Evolutionary conservation across 257 asterid genomes (phyloP).

Genomic region (Paulownia fortunei): DNA sequence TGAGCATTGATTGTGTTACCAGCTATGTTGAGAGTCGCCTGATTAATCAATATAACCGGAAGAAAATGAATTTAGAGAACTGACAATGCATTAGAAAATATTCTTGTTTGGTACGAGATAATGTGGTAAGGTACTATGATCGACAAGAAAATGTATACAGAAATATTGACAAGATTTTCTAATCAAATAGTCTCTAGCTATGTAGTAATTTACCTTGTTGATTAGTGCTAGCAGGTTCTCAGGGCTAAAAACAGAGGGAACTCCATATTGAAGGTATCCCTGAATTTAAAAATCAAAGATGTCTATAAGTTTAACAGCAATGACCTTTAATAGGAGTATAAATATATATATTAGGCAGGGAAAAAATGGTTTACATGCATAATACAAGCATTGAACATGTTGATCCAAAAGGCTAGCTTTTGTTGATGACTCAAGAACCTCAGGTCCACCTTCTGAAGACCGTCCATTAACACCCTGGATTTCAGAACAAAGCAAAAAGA

Average conservation of each 20-base stretch:
- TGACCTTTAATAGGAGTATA: too few relatives aligned
- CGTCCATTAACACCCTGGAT: slow-evolving; percentile 64
- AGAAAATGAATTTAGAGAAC: too few relatives aligned
- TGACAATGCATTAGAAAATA: too few relatives aligned
- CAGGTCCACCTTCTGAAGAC: slow-evolving; percentile 69
- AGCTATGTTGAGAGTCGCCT: slow-evolving; percentile 77
- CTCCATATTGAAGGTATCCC: slow-evolving; percentile 89
- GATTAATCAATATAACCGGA: slow-evolving; percentile 21
- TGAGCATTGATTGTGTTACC: slow-evolving; percentile 69
- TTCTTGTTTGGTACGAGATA: not conserved
- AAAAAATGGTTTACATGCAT: slow-evolving; percentile 50
- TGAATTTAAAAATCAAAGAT: slow-evolving; percentile 32
- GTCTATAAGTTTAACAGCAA: too few relatives aligned
- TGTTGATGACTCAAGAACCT: slow-evolving; percentile 56
- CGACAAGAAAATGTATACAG: not conserved
- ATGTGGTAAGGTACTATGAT: too few relatives aligned
- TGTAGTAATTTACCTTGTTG: slow-evolving; percentile 79
- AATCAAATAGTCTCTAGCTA: not conserved
- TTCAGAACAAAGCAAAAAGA: not conserved
- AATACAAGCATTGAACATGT: slow-evolving; percentile 65
- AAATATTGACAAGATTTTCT: too few relatives aligned
- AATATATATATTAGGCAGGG: too few relatives aligned
- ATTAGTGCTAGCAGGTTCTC: slow-evolving; percentile 63
- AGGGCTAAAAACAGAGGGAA: slow-evolving; percentile 62
- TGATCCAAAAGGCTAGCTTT: slow-evolving; percentile 62